phyloP scores from a whole-genome alignment of 805 yeast species.

The Saccharomyces jurei region DNA sequence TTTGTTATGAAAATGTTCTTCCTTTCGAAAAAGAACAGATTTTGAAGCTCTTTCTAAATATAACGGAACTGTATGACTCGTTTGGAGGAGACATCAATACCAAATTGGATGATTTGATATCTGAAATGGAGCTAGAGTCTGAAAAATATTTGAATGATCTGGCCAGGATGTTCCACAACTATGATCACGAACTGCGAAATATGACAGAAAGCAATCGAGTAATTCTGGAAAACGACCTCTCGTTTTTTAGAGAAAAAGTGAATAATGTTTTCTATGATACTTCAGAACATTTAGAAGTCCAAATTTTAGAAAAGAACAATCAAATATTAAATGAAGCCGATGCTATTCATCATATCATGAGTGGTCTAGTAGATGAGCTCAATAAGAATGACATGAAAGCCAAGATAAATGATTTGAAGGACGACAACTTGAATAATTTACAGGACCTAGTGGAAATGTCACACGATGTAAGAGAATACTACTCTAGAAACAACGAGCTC shows the following conservation, averaged over 20 bases:
- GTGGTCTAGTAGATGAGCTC: slow-evolving; percentile 3
- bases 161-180: background rate
- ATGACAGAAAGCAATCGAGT: background rate
- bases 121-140: slow-evolving; percentile 6
- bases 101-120: slow-evolving; percentile 2
- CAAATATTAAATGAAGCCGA: background rate
- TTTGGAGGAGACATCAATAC: slow-evolving; percentile 8
- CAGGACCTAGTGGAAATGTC: slow-evolving; percentile 11
- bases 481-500: background rate
- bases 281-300: background rate
- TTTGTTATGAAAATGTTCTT: slow-evolving; percentile 46
- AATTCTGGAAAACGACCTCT: background rate
- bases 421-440: slow-evolving; percentile 7
- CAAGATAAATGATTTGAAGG: slow-evolving; percentile 5
- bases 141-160: slow-evolving; percentile 3
- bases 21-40: slow-evolving; percentile 48
- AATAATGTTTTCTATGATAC: background rate
- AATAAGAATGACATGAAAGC: background rate
- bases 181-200: slow-evolving; percentile 1
- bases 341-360: slow-evolving; percentile 5
- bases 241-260: background rate
- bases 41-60: slow-evolving; percentile 38
- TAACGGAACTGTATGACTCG: slow-evolving; percentile 32
- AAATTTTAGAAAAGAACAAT: background rate
- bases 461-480: background rate